Percentiles rank a stretch among this genome's conserved stretches.
Conservation (phyloP, 208 protist genomes). For the Naegleria lovaniensis region DNA sequence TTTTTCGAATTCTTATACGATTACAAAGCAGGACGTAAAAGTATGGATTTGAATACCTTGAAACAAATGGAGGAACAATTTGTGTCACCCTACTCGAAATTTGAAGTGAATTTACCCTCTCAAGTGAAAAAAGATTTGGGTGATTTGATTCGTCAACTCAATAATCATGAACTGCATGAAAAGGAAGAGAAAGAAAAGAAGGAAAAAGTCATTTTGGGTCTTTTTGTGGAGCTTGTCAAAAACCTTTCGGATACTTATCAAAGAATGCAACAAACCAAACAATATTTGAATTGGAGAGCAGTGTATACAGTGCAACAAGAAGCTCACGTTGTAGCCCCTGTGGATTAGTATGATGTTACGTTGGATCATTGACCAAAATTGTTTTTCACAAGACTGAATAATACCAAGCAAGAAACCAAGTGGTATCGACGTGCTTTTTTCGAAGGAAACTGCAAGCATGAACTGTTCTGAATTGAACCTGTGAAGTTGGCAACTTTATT, state of each 20-base stretch:
- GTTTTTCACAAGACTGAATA: no score
- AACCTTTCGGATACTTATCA: background rate
- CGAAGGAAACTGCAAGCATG: no score
- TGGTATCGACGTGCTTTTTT: no score
- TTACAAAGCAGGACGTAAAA: background rate
- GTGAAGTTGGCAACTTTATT: no score
- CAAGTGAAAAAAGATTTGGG: background rate
- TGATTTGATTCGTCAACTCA: background rate
- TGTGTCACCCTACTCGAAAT: background rate
- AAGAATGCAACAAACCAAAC: background rate
- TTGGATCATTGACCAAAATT: no score
- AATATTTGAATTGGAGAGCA: background rate
- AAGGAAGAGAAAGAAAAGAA: background rate
- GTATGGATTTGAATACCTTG: background rate
- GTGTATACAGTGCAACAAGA: background rate
- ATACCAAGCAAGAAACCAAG: no score
- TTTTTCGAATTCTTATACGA: background rate
- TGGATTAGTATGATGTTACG: no score
- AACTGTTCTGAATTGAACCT: no score
- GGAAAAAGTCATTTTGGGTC: background rate
- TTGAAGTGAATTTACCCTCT: background rate
- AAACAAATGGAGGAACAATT: background rate
- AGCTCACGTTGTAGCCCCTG: background rate
- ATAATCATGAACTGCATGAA: background rate
- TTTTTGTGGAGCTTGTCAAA: background rate